Conservation (phyloP, 2,329 filamentous ascomycete genomes). For the Thielaviopsis musarum region DNA sequence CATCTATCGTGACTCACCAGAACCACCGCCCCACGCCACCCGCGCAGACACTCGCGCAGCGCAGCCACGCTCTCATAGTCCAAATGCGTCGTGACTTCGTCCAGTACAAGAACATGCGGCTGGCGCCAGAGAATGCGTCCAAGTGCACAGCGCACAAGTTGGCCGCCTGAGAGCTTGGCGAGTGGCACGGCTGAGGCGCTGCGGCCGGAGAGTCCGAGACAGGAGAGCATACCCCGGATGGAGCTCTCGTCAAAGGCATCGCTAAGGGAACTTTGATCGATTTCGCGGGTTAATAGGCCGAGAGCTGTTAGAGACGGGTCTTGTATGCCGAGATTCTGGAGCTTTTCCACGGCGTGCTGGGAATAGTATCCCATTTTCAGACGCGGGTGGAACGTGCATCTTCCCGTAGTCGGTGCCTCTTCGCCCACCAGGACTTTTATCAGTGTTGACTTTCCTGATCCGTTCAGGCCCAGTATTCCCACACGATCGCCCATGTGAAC, state of each 20-base stretch:
- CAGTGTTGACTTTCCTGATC: slow-evolving; percentile 66
- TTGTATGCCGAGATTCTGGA: slow-evolving; percentile 36
- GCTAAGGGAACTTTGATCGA: slow-evolving; percentile 26
- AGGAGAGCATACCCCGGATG: slow-evolving; percentile 46
- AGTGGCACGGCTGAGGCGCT: slow-evolving; percentile 59
- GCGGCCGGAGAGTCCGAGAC: slow-evolving; percentile 53
- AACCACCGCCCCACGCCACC: slow-evolving; percentile 58
- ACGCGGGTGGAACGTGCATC: slow-evolving; percentile 48
- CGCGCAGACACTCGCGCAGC: slow-evolving; percentile 45
- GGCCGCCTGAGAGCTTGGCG: slow-evolving; percentile 59
- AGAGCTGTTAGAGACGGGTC: slow-evolving; percentile 46
- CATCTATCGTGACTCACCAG: slow-evolving; percentile 72
- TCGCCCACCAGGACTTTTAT: slow-evolving; percentile 52
- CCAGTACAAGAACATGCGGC: slow-evolving; percentile 58
- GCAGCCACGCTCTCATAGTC: slow-evolving; percentile 68
- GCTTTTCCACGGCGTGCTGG: slow-evolving; percentile 57
- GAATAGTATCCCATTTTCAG: slow-evolving; percentile 61
- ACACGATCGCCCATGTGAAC: slow-evolving; percentile 59
- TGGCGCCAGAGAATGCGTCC: slow-evolving; percentile 50
- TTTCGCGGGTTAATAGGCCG: slow-evolving; percentile 33
- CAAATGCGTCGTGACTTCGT: slow-evolving; percentile 73
- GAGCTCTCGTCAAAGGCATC: slow-evolving; percentile 46
- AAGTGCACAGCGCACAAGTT: slow-evolving; percentile 50
- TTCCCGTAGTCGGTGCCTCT: slow-evolving; percentile 41
- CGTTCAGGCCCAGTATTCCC: slow-evolving; percentile 64